Evolutionary conservation across 768 basidiomycete species (phyloP).

Genomic region (Sporobolomyces roseus): DNA sequence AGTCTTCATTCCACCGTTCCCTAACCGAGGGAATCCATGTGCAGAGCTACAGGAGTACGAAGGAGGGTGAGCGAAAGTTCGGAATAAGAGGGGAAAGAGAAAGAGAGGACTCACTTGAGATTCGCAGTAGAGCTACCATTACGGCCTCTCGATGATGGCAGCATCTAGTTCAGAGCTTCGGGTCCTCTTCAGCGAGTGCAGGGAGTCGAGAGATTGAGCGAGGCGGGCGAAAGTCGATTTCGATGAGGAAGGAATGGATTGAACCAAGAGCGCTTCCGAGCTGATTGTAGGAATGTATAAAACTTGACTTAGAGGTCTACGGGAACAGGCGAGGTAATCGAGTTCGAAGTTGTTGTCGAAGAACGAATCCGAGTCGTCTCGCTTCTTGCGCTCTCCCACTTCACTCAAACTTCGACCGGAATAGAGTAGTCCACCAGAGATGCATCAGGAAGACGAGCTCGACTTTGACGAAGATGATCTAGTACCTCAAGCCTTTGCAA

Average conservation of each 20-base stretch:
- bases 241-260: not conserved
- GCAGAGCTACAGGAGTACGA: not conserved
- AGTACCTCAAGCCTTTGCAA: not conserved
- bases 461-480: slow-evolving; percentile 44
- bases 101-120: not conserved
- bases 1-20: slow-evolving; percentile 26
- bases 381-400: not conserved
- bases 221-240: not conserved
- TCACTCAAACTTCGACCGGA: not conserved
- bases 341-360: not conserved
- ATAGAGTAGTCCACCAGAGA: not conserved
- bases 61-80: not conserved
- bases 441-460: slow-evolving; percentile 36
- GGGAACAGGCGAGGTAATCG: not conserved
- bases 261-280: no score
- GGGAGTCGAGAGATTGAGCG: no score
- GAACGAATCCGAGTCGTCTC: not conserved
- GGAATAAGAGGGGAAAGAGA: not conserved
- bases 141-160: slow-evolving; percentile 2
- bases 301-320: no score
- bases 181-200: no score
- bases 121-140: not conserved
- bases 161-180: not conserved
- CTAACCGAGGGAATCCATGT: slow-evolving; percentile 19
- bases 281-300: no score